A percentile compares a stretch with the other conserved stretches of the same genome.
phyloP scores from a whole-genome alignment of 2,329 filamentous ascomycete species.

The Chaetomium olivaceum region DNA sequence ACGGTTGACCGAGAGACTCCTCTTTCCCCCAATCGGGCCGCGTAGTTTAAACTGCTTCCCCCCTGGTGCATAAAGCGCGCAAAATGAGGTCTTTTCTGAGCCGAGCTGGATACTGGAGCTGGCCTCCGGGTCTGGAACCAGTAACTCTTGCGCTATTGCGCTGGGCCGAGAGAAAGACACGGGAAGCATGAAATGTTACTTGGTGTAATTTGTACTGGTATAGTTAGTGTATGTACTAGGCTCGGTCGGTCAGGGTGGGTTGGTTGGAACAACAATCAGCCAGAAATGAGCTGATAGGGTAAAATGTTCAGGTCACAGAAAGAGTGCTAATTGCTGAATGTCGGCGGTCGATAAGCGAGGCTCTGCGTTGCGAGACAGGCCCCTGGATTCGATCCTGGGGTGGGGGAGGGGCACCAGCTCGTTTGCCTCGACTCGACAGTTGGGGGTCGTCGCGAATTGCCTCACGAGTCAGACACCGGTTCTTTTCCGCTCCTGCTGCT shows the following conservation, averaged over 20 bases:
- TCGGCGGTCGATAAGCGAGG: slow-evolving; percentile 8
- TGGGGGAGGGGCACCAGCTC: slow-evolving; percentile 3
- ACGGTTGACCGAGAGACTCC: not conserved
- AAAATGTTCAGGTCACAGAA: not conserved
- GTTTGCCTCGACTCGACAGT: not conserved
- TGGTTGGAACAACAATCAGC: not conserved
- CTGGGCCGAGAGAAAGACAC: not conserved
- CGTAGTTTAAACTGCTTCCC: not conserved
- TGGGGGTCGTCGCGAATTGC: not conserved
- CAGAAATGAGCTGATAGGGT: not conserved
- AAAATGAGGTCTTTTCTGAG: slow-evolving; percentile 5
- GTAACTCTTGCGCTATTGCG: not conserved
- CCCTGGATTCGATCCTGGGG: not conserved
- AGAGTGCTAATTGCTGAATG: slow-evolving; percentile 1
- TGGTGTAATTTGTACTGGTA: not conserved
- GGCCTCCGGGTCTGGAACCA: not conserved
- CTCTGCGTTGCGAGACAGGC: not conserved
- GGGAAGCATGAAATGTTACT: not conserved
- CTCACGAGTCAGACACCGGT: not conserved
- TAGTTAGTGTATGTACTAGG: no score
- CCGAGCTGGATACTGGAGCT: not conserved
- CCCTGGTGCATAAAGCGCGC: slow-evolving; percentile 8
- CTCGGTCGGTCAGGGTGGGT: not conserved
- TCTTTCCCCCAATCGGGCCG: slow-evolving; percentile 5
- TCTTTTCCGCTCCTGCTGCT: not conserved